Percentiles rank a stretch among this genome's conserved stretches.
phyloP scores from a whole-genome alignment of 1,284 basidiomycete species.

The Irpex rosettiformis region DNA sequence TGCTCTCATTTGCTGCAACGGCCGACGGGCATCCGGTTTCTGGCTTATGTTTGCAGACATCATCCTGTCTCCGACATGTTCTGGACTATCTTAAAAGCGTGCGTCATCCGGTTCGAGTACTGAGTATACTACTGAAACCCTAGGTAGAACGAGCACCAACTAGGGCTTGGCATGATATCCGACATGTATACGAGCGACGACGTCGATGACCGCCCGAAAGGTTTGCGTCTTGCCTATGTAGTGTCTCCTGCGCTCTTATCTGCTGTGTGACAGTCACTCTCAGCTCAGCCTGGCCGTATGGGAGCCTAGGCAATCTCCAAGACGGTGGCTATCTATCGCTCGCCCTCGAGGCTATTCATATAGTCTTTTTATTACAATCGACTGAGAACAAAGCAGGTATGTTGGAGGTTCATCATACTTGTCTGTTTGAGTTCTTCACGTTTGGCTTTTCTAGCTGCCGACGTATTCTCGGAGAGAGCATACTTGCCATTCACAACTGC shows the following conservation, averaged over 20 bases:
- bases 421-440: not conserved
- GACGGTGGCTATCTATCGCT: not conserved
- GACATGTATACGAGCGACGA: slow-evolving; percentile 38
- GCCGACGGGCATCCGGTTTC: slow-evolving; percentile 41
- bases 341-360: slow-evolving; percentile 1
- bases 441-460: not conserved
- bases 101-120: slow-evolving; percentile 20
- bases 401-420: not conserved
- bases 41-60: slow-evolving; percentile 38
- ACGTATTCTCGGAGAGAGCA: slow-evolving; percentile 23
- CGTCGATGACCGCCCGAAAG: slow-evolving; percentile 40
- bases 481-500: slow-evolving; percentile 29
- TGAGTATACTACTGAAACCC: not conserved
- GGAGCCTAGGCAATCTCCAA: not conserved
- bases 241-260: slow-evolving; percentile 9
- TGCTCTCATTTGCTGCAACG: slow-evolving; percentile 50
- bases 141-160: slow-evolving; percentile 49
- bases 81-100: slow-evolving; percentile 49
- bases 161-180: slow-evolving; percentile 57
- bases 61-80: slow-evolving; percentile 48
- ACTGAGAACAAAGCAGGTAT: not conserved
- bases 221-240: slow-evolving; percentile 28
- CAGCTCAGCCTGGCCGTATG: slow-evolving; percentile 1
- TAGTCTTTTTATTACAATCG: slow-evolving; percentile 3
- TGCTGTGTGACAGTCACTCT: slow-evolving; percentile 4